A percentile compares a stretch with the other conserved stretches of the same genome.
Evolutionary conservation across 257 asterid genomes (phyloP).

Genomic region (Nicotiana attenuata): DNA sequence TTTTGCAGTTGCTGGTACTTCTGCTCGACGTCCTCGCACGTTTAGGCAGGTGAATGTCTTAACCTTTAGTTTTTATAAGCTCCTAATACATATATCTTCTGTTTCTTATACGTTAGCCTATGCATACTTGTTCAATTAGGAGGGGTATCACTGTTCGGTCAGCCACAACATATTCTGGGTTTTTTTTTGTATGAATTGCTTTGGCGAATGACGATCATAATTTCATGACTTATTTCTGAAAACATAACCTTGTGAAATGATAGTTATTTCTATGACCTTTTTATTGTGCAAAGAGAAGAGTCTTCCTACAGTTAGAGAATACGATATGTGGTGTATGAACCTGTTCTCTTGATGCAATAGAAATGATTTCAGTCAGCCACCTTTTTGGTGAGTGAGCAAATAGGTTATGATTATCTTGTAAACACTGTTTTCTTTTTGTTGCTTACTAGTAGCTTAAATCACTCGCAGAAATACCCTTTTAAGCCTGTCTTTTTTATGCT

Average conservation of each 20-base stretch:
- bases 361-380: neutral
- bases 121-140: neutral
- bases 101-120: neutral
- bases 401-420: neutral
- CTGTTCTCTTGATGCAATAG: neutral
- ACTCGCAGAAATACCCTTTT: neutral
- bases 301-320: neutral
- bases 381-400: neutral
- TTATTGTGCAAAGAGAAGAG: neutral
- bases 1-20: conserved; percentile 76
- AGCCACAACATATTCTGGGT: neutral
- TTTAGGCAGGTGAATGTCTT: conserved; percentile 54
- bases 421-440: neutral
- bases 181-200: neutral
- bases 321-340: neutral
- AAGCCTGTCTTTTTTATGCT: neutral
- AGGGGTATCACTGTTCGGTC: neutral
- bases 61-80: neutral
- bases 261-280: neutral
- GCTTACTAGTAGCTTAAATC: neutral
- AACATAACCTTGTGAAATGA: neutral
- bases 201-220: neutral
- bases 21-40: conserved; percentile 79
- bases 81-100: neutral
- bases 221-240: neutral